phyloP scores from a whole-genome alignment of 495 filamentous ascomycete genomes.

The Penicillium diatomitis region DNA sequence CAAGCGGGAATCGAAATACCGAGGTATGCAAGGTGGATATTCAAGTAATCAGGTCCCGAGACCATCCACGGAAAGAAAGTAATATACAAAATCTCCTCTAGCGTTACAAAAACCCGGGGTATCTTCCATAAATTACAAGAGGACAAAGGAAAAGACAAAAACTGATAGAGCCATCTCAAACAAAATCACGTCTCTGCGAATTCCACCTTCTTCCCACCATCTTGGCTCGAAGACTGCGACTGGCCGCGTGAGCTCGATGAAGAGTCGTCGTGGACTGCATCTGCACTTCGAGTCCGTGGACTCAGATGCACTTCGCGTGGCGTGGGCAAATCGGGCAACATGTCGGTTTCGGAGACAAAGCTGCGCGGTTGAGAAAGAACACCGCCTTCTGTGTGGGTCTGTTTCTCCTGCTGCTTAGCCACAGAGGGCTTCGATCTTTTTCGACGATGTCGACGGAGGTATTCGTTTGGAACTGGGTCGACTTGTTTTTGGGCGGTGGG shows the following conservation, averaged over 20 bases:
- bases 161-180: background rate
- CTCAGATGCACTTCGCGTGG: constrained; percentile 11
- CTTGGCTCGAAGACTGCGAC: background rate
- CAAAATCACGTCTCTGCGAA: background rate
- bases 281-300: background rate
- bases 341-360: constrained; percentile 22
- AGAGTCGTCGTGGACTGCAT: background rate
- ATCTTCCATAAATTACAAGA: background rate
- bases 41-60: too few relatives aligned
- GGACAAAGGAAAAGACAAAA: background rate
- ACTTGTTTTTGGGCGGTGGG: constrained; percentile 51
- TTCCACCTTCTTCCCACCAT: background rate
- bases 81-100: background rate
- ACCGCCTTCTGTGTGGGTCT: constrained; percentile 25
- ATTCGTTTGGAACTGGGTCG: constrained; percentile 45
- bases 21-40: too few relatives aligned
- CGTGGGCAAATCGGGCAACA: constrained; percentile 20
- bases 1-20: too few relatives aligned
- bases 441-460: constrained; percentile 26
- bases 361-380: constrained; percentile 34
- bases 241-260: background rate
- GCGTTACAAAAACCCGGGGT: background rate
- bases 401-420: constrained; percentile 25
- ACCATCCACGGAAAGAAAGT: background rate
- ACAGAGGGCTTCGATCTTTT: constrained; percentile 11